These are phyloP conservation scores for Polygonum maritimum DNA, from an alignment of 148 eudicot genomes.

Conservation along the genomic window DNA sequence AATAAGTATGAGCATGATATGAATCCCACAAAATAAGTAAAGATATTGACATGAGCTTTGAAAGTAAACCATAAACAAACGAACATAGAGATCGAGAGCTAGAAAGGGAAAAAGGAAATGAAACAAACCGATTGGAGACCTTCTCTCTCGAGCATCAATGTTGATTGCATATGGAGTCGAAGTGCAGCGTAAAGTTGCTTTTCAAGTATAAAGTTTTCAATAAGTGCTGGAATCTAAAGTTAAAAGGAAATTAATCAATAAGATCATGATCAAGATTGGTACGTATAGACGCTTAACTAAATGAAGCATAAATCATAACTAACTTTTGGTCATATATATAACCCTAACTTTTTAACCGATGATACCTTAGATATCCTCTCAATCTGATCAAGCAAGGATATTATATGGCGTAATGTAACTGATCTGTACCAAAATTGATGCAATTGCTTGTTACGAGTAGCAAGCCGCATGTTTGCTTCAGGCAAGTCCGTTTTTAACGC, in stretches of 20 bases:
- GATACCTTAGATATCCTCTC: conserved; percentile 90
- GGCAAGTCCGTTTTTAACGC: conserved; percentile 68
- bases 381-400: conserved; percentile 86
- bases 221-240: conserved; percentile 75
- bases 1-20: neutral
- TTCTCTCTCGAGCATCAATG: conserved; percentile 96
- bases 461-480: conserved; percentile 77
- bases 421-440: conserved; percentile 98
- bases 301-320: too few species aligned
- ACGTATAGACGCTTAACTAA: neutral
- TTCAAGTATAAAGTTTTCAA: conserved; percentile 80
- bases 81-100: neutral
- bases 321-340: too few species aligned
- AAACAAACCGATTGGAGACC: conserved; percentile 90
- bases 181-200: conserved; percentile 95
- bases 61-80: neutral
- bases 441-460: conserved; percentile 90
- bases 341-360: neutral
- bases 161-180: conserved; percentile 80
- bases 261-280: neutral
- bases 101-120: neutral
- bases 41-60: neutral
- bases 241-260: neutral
- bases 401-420: conserved; percentile 90
- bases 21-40: neutral